Evolutionary conservation across 768 basidiomycete genomes (phyloP).

Genomic region (Calocybe gangraenosa): DNA sequence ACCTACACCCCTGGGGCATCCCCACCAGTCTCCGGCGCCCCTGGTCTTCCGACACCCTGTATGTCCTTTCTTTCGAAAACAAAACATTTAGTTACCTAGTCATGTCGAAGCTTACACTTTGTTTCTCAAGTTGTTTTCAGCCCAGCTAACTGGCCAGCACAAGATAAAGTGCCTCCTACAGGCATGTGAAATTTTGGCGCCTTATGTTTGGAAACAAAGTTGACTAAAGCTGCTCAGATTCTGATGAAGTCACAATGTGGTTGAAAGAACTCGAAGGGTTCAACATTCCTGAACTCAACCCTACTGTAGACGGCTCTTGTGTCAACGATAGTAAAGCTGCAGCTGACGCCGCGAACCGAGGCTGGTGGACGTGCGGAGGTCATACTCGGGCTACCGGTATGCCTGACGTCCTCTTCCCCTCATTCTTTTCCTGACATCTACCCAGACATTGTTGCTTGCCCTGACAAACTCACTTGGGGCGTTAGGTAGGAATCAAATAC

Average conservation of each 20-base stretch:
- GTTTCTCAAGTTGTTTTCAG: slow-evolving; percentile 22
- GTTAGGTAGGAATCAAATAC: slow-evolving; percentile 40
- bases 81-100: background rate
- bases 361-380: slow-evolving; percentile 93
- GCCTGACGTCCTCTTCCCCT: background rate
- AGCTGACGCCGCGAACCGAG: slow-evolving; percentile 53
- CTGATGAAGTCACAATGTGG: slow-evolving; percentile 66
- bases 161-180: slow-evolving; percentile 57
- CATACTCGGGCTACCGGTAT: slow-evolving; percentile 48
- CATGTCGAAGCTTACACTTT: background rate
- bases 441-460: slow-evolving; percentile 62
- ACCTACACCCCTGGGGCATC: slow-evolving; percentile 58
- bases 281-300: slow-evolving; percentile 60
- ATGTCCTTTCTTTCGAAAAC: slow-evolving; percentile 19
- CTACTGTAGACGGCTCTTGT: slow-evolving; percentile 71
- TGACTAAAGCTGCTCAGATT: slow-evolving; percentile 29
- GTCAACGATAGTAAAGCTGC: slow-evolving; percentile 51
- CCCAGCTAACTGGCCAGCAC: slow-evolving; percentile 50
- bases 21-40: slow-evolving; percentile 62
- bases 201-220: background rate
- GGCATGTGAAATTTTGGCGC: slow-evolving; percentile 31
- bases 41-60: slow-evolving; percentile 64
- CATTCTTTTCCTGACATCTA: background rate
- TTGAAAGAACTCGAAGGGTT: slow-evolving; percentile 70
- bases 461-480: slow-evolving; percentile 71